Evolutionary conservation across 306 rosid genomes (phyloP).

Genomic region (Cicer arietinum): DNA sequence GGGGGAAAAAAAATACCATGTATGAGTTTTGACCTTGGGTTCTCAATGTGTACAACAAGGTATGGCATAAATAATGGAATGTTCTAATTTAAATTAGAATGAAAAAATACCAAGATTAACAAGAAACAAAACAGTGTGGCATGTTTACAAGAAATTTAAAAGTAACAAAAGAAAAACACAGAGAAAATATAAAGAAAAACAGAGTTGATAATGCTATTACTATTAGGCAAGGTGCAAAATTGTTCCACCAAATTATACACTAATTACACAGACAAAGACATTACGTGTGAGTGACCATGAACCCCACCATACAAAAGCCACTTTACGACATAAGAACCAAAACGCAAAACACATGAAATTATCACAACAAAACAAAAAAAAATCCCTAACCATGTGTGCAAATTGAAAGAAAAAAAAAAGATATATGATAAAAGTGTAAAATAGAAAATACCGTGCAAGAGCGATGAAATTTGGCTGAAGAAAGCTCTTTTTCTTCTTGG

Average conservation of each 20-base stretch:
- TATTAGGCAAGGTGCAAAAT: conserved; percentile 38
- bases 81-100: conserved; percentile 47
- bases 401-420: not conserved
- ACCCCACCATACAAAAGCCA: conserved; percentile 46
- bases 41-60: conserved; percentile 43
- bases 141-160: not conserved
- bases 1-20: conserved; percentile 17
- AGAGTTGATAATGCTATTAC: not conserved
- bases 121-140: conserved; percentile 18
- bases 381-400: conserved; percentile 20
- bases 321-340: conserved; percentile 28
- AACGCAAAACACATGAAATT: conserved; percentile 32
- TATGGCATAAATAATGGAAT: conserved; percentile 53
- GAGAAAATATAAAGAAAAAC: not conserved
- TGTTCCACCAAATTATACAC: conserved; percentile 39
- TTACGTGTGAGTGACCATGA: conserved; percentile 14
- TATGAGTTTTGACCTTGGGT: conserved; percentile 41
- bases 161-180: not conserved
- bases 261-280: conserved; percentile 38
- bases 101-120: conserved; percentile 36
- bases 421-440: not conserved
- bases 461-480: conserved; percentile 49
- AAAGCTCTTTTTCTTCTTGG: conserved; percentile 59
- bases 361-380: not conserved
- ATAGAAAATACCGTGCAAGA: conserved; percentile 48